Evolutionary conservation across 2,329 filamentous ascomycete genomes (phyloP).

Genomic region (Beauveria scarabaeidicola): DNA sequence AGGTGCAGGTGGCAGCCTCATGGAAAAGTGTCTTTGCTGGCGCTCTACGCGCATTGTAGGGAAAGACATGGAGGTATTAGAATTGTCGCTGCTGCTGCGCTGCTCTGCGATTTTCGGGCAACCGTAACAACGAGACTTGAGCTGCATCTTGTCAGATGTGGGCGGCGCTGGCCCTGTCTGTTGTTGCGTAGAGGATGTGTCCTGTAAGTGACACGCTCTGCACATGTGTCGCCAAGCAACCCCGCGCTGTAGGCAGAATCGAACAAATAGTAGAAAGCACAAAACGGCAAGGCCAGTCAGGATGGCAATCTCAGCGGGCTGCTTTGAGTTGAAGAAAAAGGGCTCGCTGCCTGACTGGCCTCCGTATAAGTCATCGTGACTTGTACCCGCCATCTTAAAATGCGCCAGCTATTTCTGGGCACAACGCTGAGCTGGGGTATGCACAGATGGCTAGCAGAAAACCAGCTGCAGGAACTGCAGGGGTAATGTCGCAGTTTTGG

Average conservation of each 20-base stretch:
- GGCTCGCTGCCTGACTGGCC: background rate
- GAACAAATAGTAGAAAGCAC: conserved; percentile 8
- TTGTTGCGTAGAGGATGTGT: background rate
- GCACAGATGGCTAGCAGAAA: conserved; percentile 4
- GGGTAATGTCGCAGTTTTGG: conserved; percentile 1
- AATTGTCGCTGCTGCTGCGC: background rate
- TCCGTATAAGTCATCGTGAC: conserved; percentile 3
- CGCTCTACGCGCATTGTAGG: background rate
- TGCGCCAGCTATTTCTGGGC: conserved; percentile 8
- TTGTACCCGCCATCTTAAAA: background rate
- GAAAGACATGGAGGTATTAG: background rate
- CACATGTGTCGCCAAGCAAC: conserved; percentile 1
- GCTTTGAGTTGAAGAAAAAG: conserved; percentile 4
- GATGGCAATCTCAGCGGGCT: conserved; percentile 5
- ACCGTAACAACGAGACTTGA: conserved; percentile 17
- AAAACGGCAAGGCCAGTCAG: conserved; percentile 10
- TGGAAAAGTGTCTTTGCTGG: conserved; percentile 22
- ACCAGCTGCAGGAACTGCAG: conserved; percentile 9
- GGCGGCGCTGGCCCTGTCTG: background rate
- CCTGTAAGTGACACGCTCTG: conserved; percentile 12
- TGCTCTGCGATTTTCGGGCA: background rate
- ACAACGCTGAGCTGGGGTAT: background rate
- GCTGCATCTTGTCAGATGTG: conserved; percentile 12
- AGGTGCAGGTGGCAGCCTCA: conserved; percentile 35
- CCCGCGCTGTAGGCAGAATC: conserved; percentile 2